A percentile compares a stretch with the other conserved stretches of the same genome.
phyloP scores from a whole-genome alignment of 2,329 filamentous ascomycete species.

The Calonectria pteridis region DNA sequence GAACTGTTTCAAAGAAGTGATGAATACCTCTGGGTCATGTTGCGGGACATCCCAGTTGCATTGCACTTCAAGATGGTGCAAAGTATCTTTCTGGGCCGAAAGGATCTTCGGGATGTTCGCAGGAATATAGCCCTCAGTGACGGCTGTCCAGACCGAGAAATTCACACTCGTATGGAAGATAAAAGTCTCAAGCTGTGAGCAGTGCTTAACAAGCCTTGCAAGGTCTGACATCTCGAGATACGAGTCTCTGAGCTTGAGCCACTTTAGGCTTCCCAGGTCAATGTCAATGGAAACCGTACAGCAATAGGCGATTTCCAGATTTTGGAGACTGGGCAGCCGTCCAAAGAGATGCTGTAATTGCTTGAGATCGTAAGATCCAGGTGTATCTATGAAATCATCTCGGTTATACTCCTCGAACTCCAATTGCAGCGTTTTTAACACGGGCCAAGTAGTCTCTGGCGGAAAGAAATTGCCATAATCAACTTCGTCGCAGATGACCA shows the following conservation, averaged over 20 bases:
- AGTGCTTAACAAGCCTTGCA: neutral
- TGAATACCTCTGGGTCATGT: neutral
- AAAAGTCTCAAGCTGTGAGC: neutral
- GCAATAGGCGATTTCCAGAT: neutral
- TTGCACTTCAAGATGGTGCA: neutral
- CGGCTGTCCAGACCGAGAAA: neutral
- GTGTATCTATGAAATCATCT: neutral
- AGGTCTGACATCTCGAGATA: neutral
- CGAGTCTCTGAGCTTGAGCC: neutral
- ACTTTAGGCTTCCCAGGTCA: neutral
- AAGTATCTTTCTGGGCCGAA: neutral
- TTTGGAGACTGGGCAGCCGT: neutral
- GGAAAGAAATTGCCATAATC: neutral
- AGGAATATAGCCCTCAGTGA: neutral
- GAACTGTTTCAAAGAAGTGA: neutral
- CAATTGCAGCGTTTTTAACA: neutral
- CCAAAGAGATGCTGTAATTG: neutral
- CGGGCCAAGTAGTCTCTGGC: neutral
- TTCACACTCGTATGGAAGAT: neutral
- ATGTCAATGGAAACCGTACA: neutral
- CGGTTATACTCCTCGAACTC: neutral
- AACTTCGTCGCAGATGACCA: neutral
- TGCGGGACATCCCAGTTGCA: neutral
- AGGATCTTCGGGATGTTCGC: neutral
- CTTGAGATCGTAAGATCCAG: neutral